These are phyloP conservation scores for Pochonia chlamydosporia DNA, from an alignment of 2,329 filamentous ascomycete genomes.

Conservation along the genomic window DNA sequence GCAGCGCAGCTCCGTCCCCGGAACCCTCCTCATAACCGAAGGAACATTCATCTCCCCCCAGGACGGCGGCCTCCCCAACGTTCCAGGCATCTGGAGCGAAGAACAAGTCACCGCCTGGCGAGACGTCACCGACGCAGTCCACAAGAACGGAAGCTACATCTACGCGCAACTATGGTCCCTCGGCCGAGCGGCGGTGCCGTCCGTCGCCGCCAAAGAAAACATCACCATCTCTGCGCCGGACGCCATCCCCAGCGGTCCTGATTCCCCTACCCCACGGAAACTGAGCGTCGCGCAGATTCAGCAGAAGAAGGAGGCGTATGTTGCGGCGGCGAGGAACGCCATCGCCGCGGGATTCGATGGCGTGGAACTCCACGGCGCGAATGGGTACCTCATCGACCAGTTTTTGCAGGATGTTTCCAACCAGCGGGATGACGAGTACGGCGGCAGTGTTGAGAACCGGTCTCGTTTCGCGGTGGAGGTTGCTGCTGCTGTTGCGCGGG, in stretches of 20 bases:
- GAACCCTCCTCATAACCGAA: constrained; percentile 37
- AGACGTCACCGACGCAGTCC: constrained; percentile 55
- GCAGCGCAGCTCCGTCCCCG: constrained; percentile 35
- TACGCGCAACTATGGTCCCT: constrained; percentile 58
- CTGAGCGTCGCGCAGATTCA: constrained; percentile 63
- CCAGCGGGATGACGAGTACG: constrained; percentile 44
- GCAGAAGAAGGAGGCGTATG: constrained; percentile 51
- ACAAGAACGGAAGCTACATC: constrained; percentile 46
- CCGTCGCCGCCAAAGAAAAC: constrained; percentile 15
- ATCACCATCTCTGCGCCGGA: constrained; percentile 19
- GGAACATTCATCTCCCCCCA: constrained; percentile 35
- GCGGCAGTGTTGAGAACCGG: constrained; percentile 46
- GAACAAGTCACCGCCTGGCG: constrained; percentile 56
- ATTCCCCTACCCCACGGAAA: constrained; percentile 28
- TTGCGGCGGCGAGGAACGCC: constrained; percentile 45
- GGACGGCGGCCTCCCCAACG: constrained; percentile 31
- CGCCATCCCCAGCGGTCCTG: no score
- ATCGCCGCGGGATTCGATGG: constrained; percentile 63
- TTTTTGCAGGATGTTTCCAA: constrained; percentile 50
- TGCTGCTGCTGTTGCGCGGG: constrained; percentile 29
- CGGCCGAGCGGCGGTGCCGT: constrained; percentile 45
- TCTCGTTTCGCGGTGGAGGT: constrained; percentile 48
- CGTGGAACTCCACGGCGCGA: constrained; percentile 55
- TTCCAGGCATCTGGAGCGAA: constrained; percentile 53
- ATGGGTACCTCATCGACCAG: constrained; percentile 57